phyloP scores from a whole-genome alignment of 108 stramenopile genomes.

The Asterionellopsis glacialis region DNA sequence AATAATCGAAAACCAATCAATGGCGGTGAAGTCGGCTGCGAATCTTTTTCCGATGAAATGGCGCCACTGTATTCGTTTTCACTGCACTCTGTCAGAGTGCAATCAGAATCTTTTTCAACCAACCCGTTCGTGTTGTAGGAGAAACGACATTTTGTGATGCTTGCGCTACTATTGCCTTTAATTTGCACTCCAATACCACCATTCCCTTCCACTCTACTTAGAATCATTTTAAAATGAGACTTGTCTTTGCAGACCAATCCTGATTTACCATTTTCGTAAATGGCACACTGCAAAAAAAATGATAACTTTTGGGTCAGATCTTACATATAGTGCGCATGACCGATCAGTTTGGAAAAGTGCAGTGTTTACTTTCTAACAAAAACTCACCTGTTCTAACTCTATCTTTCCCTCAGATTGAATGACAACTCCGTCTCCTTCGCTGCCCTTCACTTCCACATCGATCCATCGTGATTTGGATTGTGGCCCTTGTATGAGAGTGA shows the following conservation, averaged over 20 bases:
- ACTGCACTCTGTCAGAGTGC: no score
- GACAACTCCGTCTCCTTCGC: slow-evolving; percentile 15
- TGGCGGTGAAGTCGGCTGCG: no score
- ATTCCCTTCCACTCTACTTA: slow-evolving; percentile 15
- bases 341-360: background rate
- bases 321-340: slow-evolving; percentile 1
- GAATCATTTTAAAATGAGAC: slow-evolving; percentile 5
- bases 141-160: no score
- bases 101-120: no score
- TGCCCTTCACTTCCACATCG: slow-evolving; percentile 16
- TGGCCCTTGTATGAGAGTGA: slow-evolving; percentile 11
- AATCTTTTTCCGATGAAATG: no score
- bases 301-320: background rate
- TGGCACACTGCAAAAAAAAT: background rate
- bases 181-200: slow-evolving; percentile 16
- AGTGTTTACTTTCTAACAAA: no score
- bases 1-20: no score
- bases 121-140: no score
- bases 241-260: slow-evolving; percentile 18
- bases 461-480: slow-evolving; percentile 19
- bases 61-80: no score
- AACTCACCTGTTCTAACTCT: slow-evolving; percentile 1
- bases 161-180: background rate
- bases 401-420: background rate
- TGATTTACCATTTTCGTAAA: slow-evolving; percentile 10